Base-by-base conservation (phyloP, 257 asterid species). In the Solanum piurae region DNA sequence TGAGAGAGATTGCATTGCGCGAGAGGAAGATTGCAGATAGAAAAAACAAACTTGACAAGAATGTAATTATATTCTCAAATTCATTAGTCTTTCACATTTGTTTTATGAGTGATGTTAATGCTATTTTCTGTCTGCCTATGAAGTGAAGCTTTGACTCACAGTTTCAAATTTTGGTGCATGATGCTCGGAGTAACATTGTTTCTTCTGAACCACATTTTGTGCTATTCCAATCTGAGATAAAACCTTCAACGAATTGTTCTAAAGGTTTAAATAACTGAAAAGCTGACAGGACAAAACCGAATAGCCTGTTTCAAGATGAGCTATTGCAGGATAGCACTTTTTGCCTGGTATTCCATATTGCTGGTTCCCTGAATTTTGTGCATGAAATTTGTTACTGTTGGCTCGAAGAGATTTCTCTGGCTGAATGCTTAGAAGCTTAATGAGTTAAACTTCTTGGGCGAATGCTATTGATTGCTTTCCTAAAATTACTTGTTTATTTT, bases 11-110 rank as follows among this genome's bases (percentile, higher is more conserved):
- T 89, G 92, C 92, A 79, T 92, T 86, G 83, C 91, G 95, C 80
- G 97, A 94, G 93, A 94, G 85, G 94, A 94, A 83, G 92, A 95
- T 96, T 91, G 86, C 93, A 49, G 98, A 96, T 90, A 96, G 92
- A 90, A 94, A 93, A 91, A 95, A 87, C 86, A 93, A 92, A 90
- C 94, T 94, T 40, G 99, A 97, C 92, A 96, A 89, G 90, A 90
- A 92, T 86, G 99, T 96, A 93, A 92, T 90, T 23, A 69, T 12
- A 37, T 74, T 21, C 73, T 73, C 89, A 89, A 86, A 52, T 76
- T 46, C 16, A 46, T 66, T 76, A 37, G 25, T 33, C 42, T 83
- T 49, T 31, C 16, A 31, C 44, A 49, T 27, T 29, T 82, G 21
- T 31, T 31, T 82, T 82, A 82, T 49, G 69, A 33, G 69, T 49